phyloP scores from a whole-genome alignment of 2,329 filamentous ascomycete genomes.

The Pestalotiopsis fici region DNA sequence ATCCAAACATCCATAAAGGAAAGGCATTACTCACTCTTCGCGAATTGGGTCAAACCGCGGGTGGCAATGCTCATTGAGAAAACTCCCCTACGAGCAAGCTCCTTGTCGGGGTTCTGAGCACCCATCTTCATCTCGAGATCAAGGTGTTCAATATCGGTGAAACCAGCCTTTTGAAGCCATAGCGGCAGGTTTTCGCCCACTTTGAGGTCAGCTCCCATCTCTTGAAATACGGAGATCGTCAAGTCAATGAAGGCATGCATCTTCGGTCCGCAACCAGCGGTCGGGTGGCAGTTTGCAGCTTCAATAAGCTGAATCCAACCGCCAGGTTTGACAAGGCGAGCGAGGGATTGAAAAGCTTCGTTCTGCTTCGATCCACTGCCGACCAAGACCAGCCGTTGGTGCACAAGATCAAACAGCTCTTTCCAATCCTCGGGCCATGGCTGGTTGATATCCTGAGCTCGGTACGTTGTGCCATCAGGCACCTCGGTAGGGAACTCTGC shows the following conservation, averaged over 20 bases:
- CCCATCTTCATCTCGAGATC: not conserved
- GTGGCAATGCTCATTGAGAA: not conserved
- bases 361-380: constrained; percentile 4
- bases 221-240: not conserved
- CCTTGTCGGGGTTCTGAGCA: not conserved
- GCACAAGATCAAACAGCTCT: constrained; percentile 12
- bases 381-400: constrained; percentile 14
- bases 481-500: constrained; percentile 10
- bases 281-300: constrained; percentile 1
- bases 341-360: constrained; percentile 7
- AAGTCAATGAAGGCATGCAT: constrained; percentile 9
- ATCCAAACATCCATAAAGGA: too few species aligned
- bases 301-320: constrained; percentile 17
- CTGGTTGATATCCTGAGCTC: constrained; percentile 13
- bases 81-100: not conserved
- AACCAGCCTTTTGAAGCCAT: not conserved
- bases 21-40: not conserved
- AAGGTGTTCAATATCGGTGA: not conserved
- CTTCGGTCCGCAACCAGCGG: constrained; percentile 2
- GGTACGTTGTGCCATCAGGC: constrained; percentile 11
- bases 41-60: not conserved
- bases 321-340: constrained; percentile 13
- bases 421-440: constrained; percentile 13
- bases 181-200: not conserved
- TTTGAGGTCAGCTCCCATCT: not conserved